Conservation (phyloP, 441 rosid species). For the Bocquillonia castaneifolia region DNA sequence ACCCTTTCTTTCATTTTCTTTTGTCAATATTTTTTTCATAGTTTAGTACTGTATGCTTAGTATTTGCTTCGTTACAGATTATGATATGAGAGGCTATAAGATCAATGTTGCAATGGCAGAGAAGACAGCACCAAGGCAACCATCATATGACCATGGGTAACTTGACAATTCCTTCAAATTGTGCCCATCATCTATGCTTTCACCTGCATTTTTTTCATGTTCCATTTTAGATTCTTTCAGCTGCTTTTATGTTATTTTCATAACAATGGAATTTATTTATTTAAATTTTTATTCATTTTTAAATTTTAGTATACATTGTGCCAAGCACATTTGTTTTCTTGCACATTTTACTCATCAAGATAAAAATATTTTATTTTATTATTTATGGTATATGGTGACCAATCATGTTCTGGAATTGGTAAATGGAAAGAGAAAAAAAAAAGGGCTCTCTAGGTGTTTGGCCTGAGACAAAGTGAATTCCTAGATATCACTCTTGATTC, state of each 20-base stretch:
- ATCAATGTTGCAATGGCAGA: constrained; percentile 89
- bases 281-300: too few relatives aligned
- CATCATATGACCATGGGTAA: constrained; percentile 64
- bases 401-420: neutral
- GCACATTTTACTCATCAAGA: neutral
- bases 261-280: neutral
- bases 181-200: constrained; percentile 1
- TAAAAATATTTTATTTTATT: neutral
- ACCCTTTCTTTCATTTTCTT: neutral
- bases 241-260: neutral
- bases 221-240: neutral
- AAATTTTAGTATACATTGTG: neutral
- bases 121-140: constrained; percentile 68
- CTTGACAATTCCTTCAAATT: neutral
- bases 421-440: neutral
- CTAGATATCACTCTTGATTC: neutral
- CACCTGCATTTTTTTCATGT: neutral
- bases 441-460: neutral
- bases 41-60: neutral
- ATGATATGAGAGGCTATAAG: constrained; percentile 69
- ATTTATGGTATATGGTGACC: neutral
- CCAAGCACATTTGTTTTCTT: neutral
- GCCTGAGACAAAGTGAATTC: neutral
- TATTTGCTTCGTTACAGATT: constrained; percentile 40
- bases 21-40: neutral